Evolutionary conservation across 78 protist species (phyloP), one percentile per base, ranked within the genome.

Genomic region (Goniomonas avonlea): DNA sequence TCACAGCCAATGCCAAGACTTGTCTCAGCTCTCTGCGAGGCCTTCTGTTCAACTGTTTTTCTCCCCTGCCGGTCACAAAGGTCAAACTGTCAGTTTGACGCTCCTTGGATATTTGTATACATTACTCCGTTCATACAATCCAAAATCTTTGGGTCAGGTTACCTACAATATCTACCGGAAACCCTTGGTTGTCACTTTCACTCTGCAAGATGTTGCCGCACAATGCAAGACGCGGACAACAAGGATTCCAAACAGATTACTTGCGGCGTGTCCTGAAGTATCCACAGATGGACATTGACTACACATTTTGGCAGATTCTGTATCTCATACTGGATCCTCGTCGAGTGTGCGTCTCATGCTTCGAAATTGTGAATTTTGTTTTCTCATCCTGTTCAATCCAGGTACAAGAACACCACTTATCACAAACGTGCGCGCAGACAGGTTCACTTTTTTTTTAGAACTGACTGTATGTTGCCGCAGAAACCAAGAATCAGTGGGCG

Each of bases 401-500:
- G 35, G 40, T 75, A 39, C 60, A 39, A 55, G 48, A 25, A 37
- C 40, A 41, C 68, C 21, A 17, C 40, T 15, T 74, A 40, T 31
- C 78, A 80, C 9, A 85, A 55, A 17, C 50, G 63, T 55, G 34
- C 47, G 47, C 9, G 13, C 29, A 29, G 40, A 1, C 32, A 0
- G 25, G 15, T 34, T 2, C 1, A 47, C 9, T 13, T 29, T n/a
- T 31, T 34, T 1, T 32, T 5, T 21, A 27, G 31, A 55, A 18
- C 29, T 7, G 23, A 11, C 23, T 3, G 39, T 1, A n/a, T 1
- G 15, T 0, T 38, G 1, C 3, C 34, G 47, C 75, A 82, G 91
- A 85, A 31, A 91, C 95, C 8, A 92, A 91, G 80, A 83, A 90
- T 66, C 94, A 89, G 63, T 95, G 96, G 96, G 95, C 98, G 25